These are phyloP conservation scores for Blepharisma undulans DNA, from an alignment of 169 alveolate species.

Conservation along the genomic window DNA sequence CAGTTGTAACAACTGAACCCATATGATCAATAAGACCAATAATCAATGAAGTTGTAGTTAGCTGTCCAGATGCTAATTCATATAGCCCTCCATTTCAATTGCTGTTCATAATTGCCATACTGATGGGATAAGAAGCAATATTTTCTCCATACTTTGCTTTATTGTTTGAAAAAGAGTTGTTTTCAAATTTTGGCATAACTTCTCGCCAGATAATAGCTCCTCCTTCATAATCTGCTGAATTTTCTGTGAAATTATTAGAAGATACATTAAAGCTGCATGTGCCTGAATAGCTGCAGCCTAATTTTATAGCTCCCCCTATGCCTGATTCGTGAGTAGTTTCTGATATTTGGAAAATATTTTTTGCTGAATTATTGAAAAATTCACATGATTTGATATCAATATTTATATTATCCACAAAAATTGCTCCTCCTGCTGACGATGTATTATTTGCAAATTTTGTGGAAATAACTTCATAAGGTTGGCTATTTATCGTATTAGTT, in stretches of 20 bases:
- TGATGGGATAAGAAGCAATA: background rate
- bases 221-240: background rate
- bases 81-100: background rate
- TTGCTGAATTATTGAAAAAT: background rate
- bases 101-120: background rate
- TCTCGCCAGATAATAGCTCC: background rate
- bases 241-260: background rate
- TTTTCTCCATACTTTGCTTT: slow-evolving; percentile 2
- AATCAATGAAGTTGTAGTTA: background rate
- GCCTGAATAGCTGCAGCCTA: background rate
- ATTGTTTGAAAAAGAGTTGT: background rate
- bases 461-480: background rate
- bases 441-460: background rate
- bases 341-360: too few species aligned
- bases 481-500: background rate
- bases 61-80: slow-evolving; percentile 20
- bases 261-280: background rate
- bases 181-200: background rate
- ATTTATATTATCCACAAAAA: background rate
- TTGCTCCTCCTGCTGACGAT: slow-evolving; percentile 1
- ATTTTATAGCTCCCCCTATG: background rate
- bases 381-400: background rate
- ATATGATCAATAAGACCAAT: background rate
- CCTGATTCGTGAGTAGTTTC: background rate
- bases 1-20: background rate